phyloP scores from a whole-genome alignment of 2,329 filamentous ascomycete species.

The Exophiala sp. region DNA sequence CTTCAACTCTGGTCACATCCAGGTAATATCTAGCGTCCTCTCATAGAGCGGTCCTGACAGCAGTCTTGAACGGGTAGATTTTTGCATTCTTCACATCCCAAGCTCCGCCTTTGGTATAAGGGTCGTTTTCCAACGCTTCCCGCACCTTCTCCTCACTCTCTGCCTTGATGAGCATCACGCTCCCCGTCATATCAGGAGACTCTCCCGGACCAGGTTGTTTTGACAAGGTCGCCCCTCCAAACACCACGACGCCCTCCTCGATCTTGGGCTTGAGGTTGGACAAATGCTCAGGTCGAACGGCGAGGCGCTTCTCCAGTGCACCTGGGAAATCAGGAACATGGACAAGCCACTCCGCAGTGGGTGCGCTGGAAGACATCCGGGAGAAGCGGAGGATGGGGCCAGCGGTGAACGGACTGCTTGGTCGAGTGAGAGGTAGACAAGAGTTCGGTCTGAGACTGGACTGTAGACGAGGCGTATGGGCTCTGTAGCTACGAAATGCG shows the following conservation, averaged over 20 bases:
- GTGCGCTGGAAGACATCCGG: constrained; percentile 17
- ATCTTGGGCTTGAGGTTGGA: constrained; percentile 21
- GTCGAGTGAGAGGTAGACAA: not conserved
- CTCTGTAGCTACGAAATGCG: not conserved
- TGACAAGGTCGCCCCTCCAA: constrained; percentile 60
- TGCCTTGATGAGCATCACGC: constrained; percentile 61
- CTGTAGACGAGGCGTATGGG: not conserved
- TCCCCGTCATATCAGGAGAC: constrained; percentile 64
- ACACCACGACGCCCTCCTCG: constrained; percentile 20
- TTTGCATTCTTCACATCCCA: constrained; percentile 69
- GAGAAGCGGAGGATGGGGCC: not conserved
- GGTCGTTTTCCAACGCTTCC: constrained; percentile 61
- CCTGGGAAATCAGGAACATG: constrained; percentile 62
- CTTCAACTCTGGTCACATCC: not conserved
- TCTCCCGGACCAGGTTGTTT: constrained; percentile 59
- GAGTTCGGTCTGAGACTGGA: not conserved
- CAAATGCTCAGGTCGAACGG: constrained; percentile 24
- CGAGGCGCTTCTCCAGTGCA: constrained; percentile 46
- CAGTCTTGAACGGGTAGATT: constrained; percentile 31
- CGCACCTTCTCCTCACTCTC: constrained; percentile 64
- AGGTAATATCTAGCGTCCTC: not conserved
- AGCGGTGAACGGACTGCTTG: not conserved
- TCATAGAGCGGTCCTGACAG: constrained; percentile 23
- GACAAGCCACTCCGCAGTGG: constrained; percentile 59
- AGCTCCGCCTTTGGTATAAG: constrained; percentile 65